Percentiles rank a stretch among this genome's conserved stretches.
Conservation (phyloP, 768 basidiomycete genomes). For the Tephrocybe sp. region DNA sequence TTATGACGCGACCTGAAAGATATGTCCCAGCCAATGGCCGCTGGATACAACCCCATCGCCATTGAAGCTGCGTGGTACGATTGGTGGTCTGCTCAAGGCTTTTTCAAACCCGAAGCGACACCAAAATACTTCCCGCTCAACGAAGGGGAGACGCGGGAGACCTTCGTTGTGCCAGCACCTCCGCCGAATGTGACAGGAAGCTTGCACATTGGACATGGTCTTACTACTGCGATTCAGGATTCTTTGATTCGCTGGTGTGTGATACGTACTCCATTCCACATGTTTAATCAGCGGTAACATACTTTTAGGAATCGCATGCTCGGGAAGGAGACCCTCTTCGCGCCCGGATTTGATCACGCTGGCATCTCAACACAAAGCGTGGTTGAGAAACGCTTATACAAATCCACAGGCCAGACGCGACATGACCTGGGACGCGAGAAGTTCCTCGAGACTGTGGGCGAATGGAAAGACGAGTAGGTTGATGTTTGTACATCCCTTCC, state of each 20-base stretch:
- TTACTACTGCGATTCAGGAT: slow-evolving; percentile 93
- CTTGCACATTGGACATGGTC: slow-evolving; percentile 92
- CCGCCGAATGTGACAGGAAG: slow-evolving; percentile 97
- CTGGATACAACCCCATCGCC: slow-evolving; percentile 93
- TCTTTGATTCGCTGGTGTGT: slow-evolving; percentile 82
- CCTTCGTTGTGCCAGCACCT: slow-evolving; percentile 86
- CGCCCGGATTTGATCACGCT: slow-evolving; percentile 97
- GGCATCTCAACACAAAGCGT: slow-evolving; percentile 98
- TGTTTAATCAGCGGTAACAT: background rate
- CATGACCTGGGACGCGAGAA: slow-evolving; percentile 95
- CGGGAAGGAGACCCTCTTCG: slow-evolving; percentile 86
- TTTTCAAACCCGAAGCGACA: slow-evolving; percentile 67
- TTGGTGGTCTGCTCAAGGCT: slow-evolving; percentile 93
- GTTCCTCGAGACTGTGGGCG: slow-evolving; percentile 88
- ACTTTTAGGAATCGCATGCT: slow-evolving; percentile 87
- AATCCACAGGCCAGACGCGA: slow-evolving; percentile 75
- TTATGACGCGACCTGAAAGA: slow-evolving; percentile 45
- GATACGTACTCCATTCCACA: background rate
- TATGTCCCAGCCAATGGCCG: slow-evolving; percentile 81
- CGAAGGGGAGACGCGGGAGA: slow-evolving; percentile 57
- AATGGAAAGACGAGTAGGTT: slow-evolving; percentile 99
- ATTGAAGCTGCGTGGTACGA: slow-evolving; percentile 98
- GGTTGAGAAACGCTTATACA: slow-evolving; percentile 90
- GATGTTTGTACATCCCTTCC: slow-evolving; percentile 27
- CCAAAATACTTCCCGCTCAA: slow-evolving; percentile 52